These are phyloP conservation scores for Orobanche coerulescens DNA, from an alignment of 257 asterid genomes.

Conservation along the genomic window DNA sequence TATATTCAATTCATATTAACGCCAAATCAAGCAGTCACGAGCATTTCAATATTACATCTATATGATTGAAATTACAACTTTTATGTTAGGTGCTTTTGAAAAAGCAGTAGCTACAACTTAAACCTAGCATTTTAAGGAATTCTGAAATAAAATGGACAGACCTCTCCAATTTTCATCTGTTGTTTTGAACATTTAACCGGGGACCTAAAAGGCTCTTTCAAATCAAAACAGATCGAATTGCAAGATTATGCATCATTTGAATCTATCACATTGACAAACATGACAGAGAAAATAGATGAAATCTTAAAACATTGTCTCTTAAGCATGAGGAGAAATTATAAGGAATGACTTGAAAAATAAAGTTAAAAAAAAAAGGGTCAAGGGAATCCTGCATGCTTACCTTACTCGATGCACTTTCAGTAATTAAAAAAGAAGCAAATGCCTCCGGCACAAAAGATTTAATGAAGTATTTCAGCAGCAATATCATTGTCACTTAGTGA, in stretches of 20 bases:
- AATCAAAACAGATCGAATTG: neutral
- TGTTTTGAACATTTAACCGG: neutral
- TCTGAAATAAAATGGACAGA: neutral
- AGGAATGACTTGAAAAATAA: neutral
- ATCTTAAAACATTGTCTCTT: neutral
- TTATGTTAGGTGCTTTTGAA: neutral
- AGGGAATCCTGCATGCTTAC: neutral
- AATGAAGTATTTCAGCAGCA: neutral
- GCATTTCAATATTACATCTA: constrained; percentile 1
- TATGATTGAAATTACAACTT: neutral
- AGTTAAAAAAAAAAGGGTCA: neutral
- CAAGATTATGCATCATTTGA: neutral
- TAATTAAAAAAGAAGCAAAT: neutral
- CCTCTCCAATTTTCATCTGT: neutral
- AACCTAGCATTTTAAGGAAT: neutral
- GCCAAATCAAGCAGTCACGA: constrained; percentile 7
- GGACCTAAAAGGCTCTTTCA: neutral
- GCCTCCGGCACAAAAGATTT: neutral
- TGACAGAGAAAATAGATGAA: neutral
- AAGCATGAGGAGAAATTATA: neutral
- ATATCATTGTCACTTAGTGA: neutral
- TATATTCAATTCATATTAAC: constrained; percentile 26
- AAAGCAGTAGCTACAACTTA: constrained; percentile 6
- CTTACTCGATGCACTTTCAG: neutral
- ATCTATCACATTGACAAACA: neutral